A percentile compares a stretch with the other conserved stretches of the same genome.
phyloP scores from a whole-genome alignment of 768 basidiomycete species.

The Lactifluus pinguis region DNA sequence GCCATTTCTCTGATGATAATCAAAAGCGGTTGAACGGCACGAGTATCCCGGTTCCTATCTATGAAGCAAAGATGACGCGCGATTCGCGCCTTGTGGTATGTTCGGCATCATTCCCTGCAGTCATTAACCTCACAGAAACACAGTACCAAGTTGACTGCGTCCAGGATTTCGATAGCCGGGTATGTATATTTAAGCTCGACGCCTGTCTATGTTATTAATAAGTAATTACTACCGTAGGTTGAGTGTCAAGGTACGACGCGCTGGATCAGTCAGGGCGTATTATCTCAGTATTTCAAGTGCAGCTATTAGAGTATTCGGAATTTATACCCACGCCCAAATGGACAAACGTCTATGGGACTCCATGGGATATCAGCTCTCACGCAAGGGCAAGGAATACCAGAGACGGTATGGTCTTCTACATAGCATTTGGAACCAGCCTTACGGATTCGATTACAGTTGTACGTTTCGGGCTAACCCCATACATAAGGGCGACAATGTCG shows the following conservation, averaged over 20 bases:
- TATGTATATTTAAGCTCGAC: neutral
- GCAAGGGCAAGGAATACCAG: constrained; percentile 44
- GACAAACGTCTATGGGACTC: constrained; percentile 38
- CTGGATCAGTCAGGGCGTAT: neutral
- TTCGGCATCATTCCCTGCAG: neutral
- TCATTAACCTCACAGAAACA: neutral
- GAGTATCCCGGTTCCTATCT: constrained; percentile 45
- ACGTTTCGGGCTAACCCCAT: constrained; percentile 31
- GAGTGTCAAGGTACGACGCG: constrained; percentile 31
- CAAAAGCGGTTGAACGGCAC: constrained; percentile 47
- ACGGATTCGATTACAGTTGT: constrained; percentile 30
- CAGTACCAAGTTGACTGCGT: constrained; percentile 24
- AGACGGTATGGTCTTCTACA: constrained; percentile 31
- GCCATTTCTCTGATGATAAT: constrained; percentile 60
- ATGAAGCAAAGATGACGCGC: constrained; percentile 56
- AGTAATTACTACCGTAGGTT: constrained; percentile 20
- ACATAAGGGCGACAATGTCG: constrained; percentile 33
- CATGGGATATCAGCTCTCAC: constrained; percentile 33
- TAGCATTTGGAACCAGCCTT: neutral
- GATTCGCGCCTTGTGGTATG: constrained; percentile 18
- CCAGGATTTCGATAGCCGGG: constrained; percentile 15
- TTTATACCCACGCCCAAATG: constrained; percentile 41
- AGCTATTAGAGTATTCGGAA: constrained; percentile 43
- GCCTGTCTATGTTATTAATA: neutral
- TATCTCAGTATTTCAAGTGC: neutral